Conservation (phyloP, 768 basidiomycete genomes). For the Mycena venus region DNA sequence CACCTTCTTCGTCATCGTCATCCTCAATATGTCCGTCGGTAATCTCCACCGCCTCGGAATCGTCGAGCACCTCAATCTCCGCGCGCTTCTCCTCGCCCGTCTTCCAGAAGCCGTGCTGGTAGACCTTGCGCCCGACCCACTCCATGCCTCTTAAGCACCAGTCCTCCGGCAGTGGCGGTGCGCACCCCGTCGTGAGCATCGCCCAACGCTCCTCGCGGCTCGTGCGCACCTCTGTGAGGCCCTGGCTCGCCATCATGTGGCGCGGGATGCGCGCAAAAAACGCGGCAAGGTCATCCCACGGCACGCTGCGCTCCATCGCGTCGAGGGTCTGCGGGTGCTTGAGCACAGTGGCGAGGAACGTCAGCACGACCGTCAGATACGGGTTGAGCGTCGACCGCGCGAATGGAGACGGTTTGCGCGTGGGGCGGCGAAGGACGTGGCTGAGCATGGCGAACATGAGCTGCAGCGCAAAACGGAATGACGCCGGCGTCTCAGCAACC, state of each 20-base stretch:
- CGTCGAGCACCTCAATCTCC: constrained; percentile 87
- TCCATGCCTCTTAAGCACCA: constrained; percentile 97
- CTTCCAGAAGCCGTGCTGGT: constrained; percentile 96
- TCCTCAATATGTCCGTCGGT: constrained; percentile 90
- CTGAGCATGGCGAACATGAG: constrained; percentile 85
- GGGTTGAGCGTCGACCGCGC: constrained; percentile 78
- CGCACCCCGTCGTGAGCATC: constrained; percentile 78
- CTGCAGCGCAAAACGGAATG: constrained; percentile 82
- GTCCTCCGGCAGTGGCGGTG: constrained; percentile 88
- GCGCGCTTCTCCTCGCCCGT: constrained; percentile 71
- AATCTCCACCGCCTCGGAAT: constrained; percentile 66
- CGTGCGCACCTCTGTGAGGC: constrained; percentile 46
- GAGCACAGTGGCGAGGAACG: constrained; percentile 86
- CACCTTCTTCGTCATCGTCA: constrained; percentile 68
- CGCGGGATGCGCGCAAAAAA: constrained; percentile 75
- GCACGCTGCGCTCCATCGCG: constrained; percentile 81
- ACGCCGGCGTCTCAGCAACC: constrained; percentile 63
- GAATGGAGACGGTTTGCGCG: constrained; percentile 70
- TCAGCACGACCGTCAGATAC: constrained; percentile 88
- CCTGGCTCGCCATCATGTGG: constrained; percentile 62
- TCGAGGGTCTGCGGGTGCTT: constrained; percentile 73
- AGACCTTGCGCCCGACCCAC: constrained; percentile 93
- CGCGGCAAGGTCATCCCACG: constrained; percentile 82
- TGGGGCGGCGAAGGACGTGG: constrained; percentile 75
- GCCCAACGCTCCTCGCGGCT: constrained; percentile 65